These are phyloP conservation scores for Pyrenochaeta sp. DNA, from an alignment of 2,329 filamentous ascomycete species.

Conservation along the genomic window DNA sequence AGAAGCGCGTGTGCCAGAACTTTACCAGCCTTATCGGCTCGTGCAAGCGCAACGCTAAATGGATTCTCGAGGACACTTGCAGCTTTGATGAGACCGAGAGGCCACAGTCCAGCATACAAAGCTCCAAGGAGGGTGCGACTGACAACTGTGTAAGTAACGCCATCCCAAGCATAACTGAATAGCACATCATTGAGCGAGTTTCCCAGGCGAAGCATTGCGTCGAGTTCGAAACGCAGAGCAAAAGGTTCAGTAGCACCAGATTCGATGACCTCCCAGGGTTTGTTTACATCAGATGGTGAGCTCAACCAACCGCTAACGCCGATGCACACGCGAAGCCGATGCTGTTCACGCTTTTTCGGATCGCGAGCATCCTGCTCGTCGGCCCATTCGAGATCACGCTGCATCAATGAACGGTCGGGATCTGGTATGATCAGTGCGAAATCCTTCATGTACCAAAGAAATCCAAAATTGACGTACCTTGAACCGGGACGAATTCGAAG, in stretches of 20 bases:
- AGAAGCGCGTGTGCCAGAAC: conserved; percentile 83
- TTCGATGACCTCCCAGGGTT: conserved; percentile 80
- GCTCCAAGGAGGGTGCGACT: conserved; percentile 62
- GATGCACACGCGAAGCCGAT: conserved; percentile 74
- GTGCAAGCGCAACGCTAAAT: conserved; percentile 76
- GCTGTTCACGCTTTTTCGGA: conserved; percentile 38
- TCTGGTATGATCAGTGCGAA: conserved; percentile 11
- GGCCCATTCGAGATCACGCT: conserved; percentile 32
- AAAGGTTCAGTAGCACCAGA: conserved; percentile 75
- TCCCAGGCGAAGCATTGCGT: conserved; percentile 78
- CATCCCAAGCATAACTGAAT: conserved; percentile 78
- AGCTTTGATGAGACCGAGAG: conserved; percentile 55
- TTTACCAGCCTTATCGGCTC: conserved; percentile 80
- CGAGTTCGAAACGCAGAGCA: conserved; percentile 81
- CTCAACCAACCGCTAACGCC: conserved; percentile 83
- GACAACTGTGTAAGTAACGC: conserved; percentile 76
- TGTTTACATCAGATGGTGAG: conserved; percentile 72
- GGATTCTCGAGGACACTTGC: conserved; percentile 76
- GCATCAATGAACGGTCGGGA: conserved; percentile 29
- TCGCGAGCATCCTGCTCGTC: conserved; percentile 37
- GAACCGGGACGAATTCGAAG: conserved; percentile 83
- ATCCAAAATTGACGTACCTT: conserved; percentile 43
- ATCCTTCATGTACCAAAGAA: no score
- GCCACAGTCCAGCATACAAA: conserved; percentile 57
- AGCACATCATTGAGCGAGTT: conserved; percentile 78